phyloP scores from a whole-genome alignment of 495 filamentous ascomycete genomes.

The Penicillium maclennaniae region DNA sequence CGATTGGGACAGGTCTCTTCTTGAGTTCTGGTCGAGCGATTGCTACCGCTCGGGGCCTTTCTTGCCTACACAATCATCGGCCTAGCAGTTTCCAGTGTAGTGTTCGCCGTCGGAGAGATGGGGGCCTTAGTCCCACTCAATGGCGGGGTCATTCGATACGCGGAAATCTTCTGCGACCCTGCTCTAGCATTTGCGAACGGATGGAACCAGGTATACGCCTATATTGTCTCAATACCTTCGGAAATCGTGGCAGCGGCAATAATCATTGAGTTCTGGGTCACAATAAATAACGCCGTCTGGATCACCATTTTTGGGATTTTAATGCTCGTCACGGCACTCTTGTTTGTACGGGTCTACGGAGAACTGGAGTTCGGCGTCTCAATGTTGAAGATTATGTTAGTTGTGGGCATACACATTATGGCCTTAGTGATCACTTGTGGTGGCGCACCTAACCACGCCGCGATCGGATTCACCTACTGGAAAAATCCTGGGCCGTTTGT shows the following conservation, averaged over 20 bases:
- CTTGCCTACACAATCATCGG: slow-evolving; percentile 27
- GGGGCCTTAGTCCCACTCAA: slow-evolving; percentile 28
- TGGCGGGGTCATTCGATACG: slow-evolving; percentile 27
- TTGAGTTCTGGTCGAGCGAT: slow-evolving; percentile 53
- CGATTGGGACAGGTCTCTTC: slow-evolving; percentile 34
- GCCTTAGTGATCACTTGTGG: slow-evolving; percentile 32
- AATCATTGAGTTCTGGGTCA: slow-evolving; percentile 47
- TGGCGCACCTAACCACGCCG: slow-evolving; percentile 17
- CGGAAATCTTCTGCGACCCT: slow-evolving; percentile 29
- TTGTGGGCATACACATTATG: slow-evolving; percentile 48
- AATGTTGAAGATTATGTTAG: slow-evolving; percentile 41
- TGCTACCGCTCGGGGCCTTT: slow-evolving; percentile 45
- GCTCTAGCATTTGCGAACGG: slow-evolving; percentile 32
- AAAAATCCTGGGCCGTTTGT: slow-evolving; percentile 22
- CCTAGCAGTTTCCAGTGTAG: slow-evolving; percentile 15
- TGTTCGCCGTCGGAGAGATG: slow-evolving; percentile 27
- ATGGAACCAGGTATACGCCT: slow-evolving; percentile 30
- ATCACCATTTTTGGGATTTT: slow-evolving; percentile 42
- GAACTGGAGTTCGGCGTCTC: slow-evolving; percentile 46
- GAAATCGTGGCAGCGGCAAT: slow-evolving; percentile 45
- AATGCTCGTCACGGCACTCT: slow-evolving; percentile 41
- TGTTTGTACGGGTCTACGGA: slow-evolving; percentile 43
- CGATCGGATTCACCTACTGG: slow-evolving; percentile 24
- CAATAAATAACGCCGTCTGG: slow-evolving; percentile 36
- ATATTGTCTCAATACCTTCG: slow-evolving; percentile 35